These are phyloP conservation scores for Moricandia arvensis DNA, from an alignment of 345 rosid species.

Conservation along the genomic window DNA sequence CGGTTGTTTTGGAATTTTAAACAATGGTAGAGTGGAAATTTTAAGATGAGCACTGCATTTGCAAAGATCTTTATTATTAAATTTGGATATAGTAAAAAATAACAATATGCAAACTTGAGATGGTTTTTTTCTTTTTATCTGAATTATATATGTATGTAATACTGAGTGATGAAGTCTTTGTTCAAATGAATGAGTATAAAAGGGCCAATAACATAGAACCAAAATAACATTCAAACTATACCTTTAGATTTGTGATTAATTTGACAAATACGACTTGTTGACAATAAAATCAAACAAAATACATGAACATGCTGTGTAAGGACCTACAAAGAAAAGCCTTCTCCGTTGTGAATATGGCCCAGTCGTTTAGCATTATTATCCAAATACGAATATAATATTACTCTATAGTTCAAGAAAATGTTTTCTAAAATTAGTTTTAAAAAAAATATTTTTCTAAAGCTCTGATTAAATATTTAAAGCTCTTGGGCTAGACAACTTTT, in stretches of 20 bases:
- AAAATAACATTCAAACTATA: conserved; percentile 31
- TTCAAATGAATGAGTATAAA: background rate
- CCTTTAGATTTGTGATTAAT: conserved; percentile 8
- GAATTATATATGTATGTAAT: background rate
- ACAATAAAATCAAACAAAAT: background rate
- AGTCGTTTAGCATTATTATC: background rate
- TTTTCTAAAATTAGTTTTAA: no score
- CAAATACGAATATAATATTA: background rate
- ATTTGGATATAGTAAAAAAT: background rate
- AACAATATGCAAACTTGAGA: background rate
- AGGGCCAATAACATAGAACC: conserved; percentile 28
- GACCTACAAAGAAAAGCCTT: conserved; percentile 21
- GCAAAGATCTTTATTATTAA: background rate
- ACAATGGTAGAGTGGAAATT: background rate
- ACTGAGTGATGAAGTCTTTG: background rate
- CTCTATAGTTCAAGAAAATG: background rate
- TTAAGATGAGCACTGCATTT: background rate
- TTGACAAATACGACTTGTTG: conserved; percentile 5
- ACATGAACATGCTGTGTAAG: conserved; percentile 9
- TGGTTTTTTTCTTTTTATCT: background rate
- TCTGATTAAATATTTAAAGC: background rate
- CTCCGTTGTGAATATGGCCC: background rate
- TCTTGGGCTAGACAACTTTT: background rate
- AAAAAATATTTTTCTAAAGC: background rate
- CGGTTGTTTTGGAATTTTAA: background rate